Conservation (phyloP, 176 grass and related monocot genomes). For the Melocanna baccifera region DNA sequence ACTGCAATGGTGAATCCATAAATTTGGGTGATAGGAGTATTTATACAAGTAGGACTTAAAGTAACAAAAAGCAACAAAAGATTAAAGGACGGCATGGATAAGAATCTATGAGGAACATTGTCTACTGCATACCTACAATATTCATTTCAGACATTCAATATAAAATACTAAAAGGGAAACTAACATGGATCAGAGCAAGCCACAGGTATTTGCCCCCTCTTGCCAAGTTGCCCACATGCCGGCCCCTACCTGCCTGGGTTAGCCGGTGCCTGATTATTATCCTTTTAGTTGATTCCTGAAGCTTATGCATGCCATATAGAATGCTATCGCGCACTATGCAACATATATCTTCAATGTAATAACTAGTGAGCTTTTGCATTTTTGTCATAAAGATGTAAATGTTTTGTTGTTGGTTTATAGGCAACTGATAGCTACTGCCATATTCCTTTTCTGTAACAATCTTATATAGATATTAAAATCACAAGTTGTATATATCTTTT, state of each 20-base stretch:
- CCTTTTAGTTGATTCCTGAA: neutral
- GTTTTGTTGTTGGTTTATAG: neutral
- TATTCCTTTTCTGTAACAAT: neutral
- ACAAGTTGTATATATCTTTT: constrained; percentile 21
- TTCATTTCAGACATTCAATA: neutral
- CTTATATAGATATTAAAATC: neutral
- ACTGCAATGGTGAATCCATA: neutral
- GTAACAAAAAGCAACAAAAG: neutral
- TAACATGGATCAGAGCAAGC: neutral
- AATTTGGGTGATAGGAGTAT: neutral
- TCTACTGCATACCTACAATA: neutral
- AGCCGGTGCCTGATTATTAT: neutral
- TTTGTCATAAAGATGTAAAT: neutral
- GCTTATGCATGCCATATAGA: neutral
- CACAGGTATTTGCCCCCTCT: neutral
- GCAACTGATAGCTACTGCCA: neutral
- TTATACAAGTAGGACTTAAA: neutral
- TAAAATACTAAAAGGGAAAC: neutral
- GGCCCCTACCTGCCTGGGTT: neutral
- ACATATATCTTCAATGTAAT: neutral
- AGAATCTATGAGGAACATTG: neutral
- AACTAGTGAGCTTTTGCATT: neutral
- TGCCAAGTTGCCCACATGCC: neutral
- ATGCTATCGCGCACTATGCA: neutral
- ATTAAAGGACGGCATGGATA: neutral